A percentile compares a stretch with the other conserved stretches of the same genome.
phyloP scores from a whole-genome alignment of 495 filamentous ascomycete genomes.

The Astrocystis sublimbata region DNA sequence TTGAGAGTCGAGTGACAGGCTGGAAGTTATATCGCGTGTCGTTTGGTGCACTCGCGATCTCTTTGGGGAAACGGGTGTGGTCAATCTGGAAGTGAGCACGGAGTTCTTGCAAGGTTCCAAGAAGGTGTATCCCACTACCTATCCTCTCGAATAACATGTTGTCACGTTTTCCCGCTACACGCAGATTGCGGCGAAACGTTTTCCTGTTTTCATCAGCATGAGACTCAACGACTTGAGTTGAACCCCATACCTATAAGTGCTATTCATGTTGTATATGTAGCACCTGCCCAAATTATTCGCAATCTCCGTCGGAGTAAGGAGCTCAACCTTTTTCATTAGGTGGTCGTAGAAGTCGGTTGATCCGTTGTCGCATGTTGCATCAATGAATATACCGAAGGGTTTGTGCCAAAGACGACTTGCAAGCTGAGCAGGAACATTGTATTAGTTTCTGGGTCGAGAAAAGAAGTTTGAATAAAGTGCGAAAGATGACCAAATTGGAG shows the following conservation, averaged over 20 bases:
- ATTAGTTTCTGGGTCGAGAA: not conserved
- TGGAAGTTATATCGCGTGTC: conserved; percentile 65
- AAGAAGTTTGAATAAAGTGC: not conserved
- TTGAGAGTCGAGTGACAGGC: conserved; percentile 62
- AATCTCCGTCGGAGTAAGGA: conserved; percentile 60
- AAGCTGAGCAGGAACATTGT: conserved; percentile 42
- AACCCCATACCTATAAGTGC: conserved; percentile 50
- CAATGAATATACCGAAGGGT: conserved; percentile 63
- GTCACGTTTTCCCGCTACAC: conserved; percentile 56
- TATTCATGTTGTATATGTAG: conserved; percentile 73
- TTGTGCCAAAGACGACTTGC: conserved; percentile 67
- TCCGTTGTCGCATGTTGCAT: conserved; percentile 66
- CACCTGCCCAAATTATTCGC: conserved; percentile 54
- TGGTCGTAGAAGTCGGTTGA: conserved; percentile 61
- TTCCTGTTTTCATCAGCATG: conserved; percentile 42
- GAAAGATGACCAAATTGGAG: not conserved
- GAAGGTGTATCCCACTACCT: conserved; percentile 62
- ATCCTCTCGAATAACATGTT: conserved; percentile 55
- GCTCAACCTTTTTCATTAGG: conserved; percentile 57
- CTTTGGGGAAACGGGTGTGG: conserved; percentile 63
- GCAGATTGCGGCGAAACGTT: conserved; percentile 60
- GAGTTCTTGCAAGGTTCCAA: conserved; percentile 60
- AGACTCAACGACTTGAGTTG: not conserved
- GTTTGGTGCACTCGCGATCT: conserved; percentile 64
- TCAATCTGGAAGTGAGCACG: conserved; percentile 65